Conservation (phyloP, 331 rosid species). For the Spiraea crenata region DNA sequence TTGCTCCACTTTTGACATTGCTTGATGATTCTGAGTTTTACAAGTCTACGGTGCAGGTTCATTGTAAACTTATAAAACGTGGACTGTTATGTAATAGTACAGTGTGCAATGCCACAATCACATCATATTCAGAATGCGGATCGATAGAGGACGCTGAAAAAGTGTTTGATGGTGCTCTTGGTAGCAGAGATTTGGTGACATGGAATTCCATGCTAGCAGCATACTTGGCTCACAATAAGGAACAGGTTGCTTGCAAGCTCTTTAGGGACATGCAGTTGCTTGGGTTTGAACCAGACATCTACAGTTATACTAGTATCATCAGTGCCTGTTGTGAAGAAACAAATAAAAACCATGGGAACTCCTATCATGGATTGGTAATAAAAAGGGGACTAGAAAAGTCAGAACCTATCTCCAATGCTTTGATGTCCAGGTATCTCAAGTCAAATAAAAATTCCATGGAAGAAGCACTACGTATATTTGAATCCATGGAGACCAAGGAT, state of each 20-base stretch:
- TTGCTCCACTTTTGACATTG: conserved; percentile 74
- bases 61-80: conserved; percentile 62
- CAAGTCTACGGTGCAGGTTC: conserved; percentile 46
- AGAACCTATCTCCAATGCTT: conserved; percentile 65
- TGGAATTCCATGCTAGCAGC: conserved; percentile 87
- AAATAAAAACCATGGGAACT: conserved; percentile 45
- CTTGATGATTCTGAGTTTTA: conserved; percentile 51
- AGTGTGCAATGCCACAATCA: conserved; percentile 64
- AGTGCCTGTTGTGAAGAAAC: conserved; percentile 47
- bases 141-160: conserved; percentile 59
- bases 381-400: conserved; percentile 64
- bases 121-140: conserved; percentile 69
- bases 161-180: conserved; percentile 45
- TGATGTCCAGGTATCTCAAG: conserved; percentile 73
- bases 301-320: conserved; percentile 64
- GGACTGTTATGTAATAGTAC: conserved; percentile 45
- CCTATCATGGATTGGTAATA: conserved; percentile 65
- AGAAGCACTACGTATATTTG: conserved; percentile 55
- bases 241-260: conserved; percentile 49
- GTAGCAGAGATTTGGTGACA: conserved; percentile 55
- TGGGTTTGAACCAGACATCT: conserved; percentile 71
- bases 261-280: conserved; percentile 58
- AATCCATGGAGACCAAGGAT: conserved; percentile 55
- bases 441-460: conserved; percentile 47
- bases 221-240: conserved; percentile 47